phyloP scores from a whole-genome alignment of 1,284 basidiomycete genomes.

The Porogramme epimiltina region DNA sequence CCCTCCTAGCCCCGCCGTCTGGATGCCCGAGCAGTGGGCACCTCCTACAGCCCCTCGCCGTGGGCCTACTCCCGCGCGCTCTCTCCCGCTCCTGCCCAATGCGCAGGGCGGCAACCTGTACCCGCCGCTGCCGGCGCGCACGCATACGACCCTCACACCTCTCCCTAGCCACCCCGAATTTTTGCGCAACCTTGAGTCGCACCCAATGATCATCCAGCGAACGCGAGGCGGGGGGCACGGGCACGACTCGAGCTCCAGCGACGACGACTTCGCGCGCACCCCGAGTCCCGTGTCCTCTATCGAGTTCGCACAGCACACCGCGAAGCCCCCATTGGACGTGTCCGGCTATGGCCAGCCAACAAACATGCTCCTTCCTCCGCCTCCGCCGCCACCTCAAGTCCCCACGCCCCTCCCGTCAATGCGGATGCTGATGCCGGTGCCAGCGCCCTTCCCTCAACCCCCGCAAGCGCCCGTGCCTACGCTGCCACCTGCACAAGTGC shows the following conservation, averaged over 20 bases:
- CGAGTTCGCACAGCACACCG: slow-evolving; percentile 11
- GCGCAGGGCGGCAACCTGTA: neutral
- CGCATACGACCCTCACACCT: slow-evolving; percentile 16
- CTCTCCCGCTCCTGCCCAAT: slow-evolving; percentile 16
- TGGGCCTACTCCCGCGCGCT: slow-evolving; percentile 2
- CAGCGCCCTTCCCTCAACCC: too few relatives aligned
- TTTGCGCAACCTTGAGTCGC: slow-evolving; percentile 15
- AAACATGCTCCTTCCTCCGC: too few relatives aligned
- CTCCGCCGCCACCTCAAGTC: too few relatives aligned
- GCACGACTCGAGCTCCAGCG: neutral
- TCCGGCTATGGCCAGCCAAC: too few relatives aligned
- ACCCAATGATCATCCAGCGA: slow-evolving; percentile 18
- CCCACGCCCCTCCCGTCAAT: too few relatives aligned
- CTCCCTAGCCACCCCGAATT: slow-evolving; percentile 21
- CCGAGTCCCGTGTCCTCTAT: slow-evolving; percentile 19
- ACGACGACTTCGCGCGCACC: slow-evolving; percentile 4
- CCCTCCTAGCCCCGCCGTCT: slow-evolving; percentile 19
- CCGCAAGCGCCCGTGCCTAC: too few relatives aligned
- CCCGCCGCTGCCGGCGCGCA: neutral
- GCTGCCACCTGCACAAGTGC: slow-evolving; percentile 1
- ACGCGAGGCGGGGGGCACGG: neutral
- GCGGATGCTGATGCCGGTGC: too few relatives aligned
- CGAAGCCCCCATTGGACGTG: neutral
- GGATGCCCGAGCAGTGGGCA: slow-evolving; percentile 17
- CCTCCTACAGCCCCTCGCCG: slow-evolving; percentile 1